Conservation (phyloP, 75 land plant genomes). For the Sequoia sempervirens region DNA sequence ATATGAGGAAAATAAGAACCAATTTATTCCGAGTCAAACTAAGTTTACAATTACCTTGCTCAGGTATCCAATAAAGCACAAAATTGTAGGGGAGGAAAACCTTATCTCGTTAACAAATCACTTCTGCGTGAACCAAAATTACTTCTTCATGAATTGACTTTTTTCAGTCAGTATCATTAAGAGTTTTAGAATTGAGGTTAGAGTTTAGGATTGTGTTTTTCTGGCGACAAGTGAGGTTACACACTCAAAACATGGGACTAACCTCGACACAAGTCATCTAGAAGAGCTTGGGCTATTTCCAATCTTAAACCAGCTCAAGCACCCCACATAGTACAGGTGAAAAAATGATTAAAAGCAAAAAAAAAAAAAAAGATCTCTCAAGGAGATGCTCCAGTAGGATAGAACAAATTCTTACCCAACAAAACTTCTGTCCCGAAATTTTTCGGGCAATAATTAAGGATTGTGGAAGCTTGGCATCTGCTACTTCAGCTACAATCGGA, state of each 20-base stretch:
- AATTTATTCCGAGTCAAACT: too few relatives aligned
- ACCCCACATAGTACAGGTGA: neutral
- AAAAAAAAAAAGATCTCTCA: neutral
- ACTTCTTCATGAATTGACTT: neutral
- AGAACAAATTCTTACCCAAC: neutral
- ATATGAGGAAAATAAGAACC: too few relatives aligned
- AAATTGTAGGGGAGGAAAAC: neutral
- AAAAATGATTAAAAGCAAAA: too few relatives aligned
- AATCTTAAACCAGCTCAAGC: neutral
- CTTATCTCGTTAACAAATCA: neutral
- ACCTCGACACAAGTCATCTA: neutral
- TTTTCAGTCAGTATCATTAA: too few relatives aligned
- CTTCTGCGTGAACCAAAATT: neutral
- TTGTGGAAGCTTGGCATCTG: too few relatives aligned
- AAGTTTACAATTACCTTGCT: too few relatives aligned
- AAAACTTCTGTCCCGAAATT: neutral
- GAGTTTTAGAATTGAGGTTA: neutral
- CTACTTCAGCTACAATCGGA: too few relatives aligned
- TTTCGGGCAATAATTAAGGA: too few relatives aligned
- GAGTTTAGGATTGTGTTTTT: neutral
- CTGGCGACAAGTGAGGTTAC: neutral
- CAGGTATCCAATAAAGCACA: neutral
- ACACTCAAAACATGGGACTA: neutral
- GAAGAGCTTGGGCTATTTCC: neutral
- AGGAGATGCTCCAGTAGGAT: neutral